A percentile compares a stretch with the other conserved stretches of the same genome.
These are phyloP conservation scores for Heteromeles arbutifolia DNA, from an alignment of 306 rosid genomes.

Conservation along the genomic window DNA sequence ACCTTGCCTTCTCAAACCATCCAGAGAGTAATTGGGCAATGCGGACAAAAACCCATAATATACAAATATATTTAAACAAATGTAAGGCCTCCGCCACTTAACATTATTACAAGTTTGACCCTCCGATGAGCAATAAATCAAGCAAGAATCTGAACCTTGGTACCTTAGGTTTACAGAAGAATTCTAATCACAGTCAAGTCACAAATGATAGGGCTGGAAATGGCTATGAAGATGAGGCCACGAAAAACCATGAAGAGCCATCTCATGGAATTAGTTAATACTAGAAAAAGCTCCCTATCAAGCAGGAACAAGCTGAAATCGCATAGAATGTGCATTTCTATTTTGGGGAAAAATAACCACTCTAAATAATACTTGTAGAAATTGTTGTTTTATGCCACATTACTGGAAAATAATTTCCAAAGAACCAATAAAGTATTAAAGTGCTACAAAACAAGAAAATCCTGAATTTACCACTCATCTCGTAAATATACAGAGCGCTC, in stretches of 20 bases:
- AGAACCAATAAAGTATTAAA: background rate
- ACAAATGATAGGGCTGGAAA: background rate
- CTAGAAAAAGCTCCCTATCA: background rate
- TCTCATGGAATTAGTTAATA: background rate
- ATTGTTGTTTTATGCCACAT: too few relatives aligned
- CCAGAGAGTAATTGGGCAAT: background rate
- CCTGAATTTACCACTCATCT: conserved; percentile 67
- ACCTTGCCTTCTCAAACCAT: background rate
- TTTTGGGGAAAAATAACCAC: background rate
- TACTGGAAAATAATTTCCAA: background rate
- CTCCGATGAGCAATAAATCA: background rate
- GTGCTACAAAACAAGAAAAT: conserved; percentile 1
- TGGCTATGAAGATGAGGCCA: background rate
- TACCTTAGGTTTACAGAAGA: background rate
- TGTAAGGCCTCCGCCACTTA: background rate
- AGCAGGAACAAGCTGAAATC: background rate
- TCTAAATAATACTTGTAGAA: background rate
- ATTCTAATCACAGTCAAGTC: background rate
- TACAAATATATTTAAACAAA: background rate
- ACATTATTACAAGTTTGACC: background rate
- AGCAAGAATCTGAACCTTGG: background rate
- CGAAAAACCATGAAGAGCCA: background rate
- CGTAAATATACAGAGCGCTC: conserved; percentile 55
- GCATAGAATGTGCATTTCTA: background rate
- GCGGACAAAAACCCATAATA: background rate